phyloP scores from a whole-genome alignment of 305 asterid genomes.

The Solanum hybrid region DNA sequence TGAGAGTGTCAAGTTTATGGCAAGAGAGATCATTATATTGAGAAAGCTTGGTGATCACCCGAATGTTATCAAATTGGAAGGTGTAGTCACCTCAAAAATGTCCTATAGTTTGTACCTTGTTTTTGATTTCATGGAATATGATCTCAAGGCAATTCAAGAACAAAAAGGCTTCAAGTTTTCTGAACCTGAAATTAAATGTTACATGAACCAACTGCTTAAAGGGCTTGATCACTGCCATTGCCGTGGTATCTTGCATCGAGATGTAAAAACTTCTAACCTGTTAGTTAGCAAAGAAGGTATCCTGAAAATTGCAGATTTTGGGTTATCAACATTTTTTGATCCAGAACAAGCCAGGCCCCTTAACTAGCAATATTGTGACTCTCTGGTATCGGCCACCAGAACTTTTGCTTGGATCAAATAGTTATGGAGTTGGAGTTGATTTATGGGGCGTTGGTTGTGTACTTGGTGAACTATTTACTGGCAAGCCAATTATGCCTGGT shows the following conservation, averaged over 20 bases:
- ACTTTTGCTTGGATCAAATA: not conserved
- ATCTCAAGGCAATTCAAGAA: not conserved
- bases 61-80: not conserved
- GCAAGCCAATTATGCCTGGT: not conserved
- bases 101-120: not conserved
- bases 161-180: not conserved
- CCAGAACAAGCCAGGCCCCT: not conserved
- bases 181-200: not conserved
- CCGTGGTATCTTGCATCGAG: too few relatives aligned
- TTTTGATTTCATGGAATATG: not conserved
- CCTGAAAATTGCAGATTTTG: not conserved
- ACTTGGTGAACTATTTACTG: not conserved
- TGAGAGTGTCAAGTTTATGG: not conserved
- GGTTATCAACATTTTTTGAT: too few relatives aligned
- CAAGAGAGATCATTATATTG: not conserved
- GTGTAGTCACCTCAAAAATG: not conserved
- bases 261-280: not conserved
- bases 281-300: not conserved
- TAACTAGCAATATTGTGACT: not conserved
- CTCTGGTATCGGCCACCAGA: not conserved
- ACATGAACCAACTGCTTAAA: not conserved
- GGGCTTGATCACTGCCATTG: too few relatives aligned
- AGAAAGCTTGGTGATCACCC: not conserved
- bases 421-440: not conserved
- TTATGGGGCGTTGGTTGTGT: not conserved